Evolutionary conservation across 441 rosid species (phyloP).

Genomic region (Gossypium trilobum): DNA sequence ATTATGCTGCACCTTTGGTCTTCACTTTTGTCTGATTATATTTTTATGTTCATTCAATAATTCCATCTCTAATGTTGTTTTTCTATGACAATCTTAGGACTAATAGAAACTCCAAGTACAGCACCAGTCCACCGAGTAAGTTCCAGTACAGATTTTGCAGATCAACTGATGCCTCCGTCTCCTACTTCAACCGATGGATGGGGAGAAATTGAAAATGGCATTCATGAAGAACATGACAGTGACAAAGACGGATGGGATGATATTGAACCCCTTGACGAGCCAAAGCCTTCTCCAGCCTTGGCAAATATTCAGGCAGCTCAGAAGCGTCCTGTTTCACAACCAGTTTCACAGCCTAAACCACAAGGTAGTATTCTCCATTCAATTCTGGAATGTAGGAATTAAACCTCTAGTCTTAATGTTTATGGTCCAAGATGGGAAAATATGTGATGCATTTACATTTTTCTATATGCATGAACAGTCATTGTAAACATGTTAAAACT

Average conservation of each 20-base stretch:
- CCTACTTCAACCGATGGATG: constrained; percentile 98
- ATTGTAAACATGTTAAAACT: not conserved
- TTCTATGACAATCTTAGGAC: constrained; percentile 31
- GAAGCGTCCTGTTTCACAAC: constrained; percentile 56
- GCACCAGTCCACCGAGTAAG: constrained; percentile 39
- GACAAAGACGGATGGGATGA: constrained; percentile 98
- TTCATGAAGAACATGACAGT: constrained; percentile 53
- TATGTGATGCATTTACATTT: not conserved
- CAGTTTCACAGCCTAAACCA: constrained; percentile 59
- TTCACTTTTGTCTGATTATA: not conserved
- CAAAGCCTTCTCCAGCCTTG: constrained; percentile 68
- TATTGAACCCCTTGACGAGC: constrained; percentile 82
- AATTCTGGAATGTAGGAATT: not conserved
- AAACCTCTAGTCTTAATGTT: not conserved
- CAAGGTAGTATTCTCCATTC: constrained; percentile 41
- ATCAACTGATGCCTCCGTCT: constrained; percentile 64
- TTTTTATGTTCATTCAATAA: not conserved
- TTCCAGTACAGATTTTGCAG: constrained; percentile 63
- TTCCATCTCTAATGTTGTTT: constrained; percentile 19
- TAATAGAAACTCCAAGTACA: constrained; percentile 41
- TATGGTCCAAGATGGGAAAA: not conserved
- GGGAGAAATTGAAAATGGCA: constrained; percentile 91
- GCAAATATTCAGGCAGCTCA: constrained; percentile 93
- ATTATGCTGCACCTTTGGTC: not conserved
- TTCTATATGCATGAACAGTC: not conserved